Conservation (phyloP, 2,329 filamentous ascomycete genomes). For the Neurospora crassa region DNA sequence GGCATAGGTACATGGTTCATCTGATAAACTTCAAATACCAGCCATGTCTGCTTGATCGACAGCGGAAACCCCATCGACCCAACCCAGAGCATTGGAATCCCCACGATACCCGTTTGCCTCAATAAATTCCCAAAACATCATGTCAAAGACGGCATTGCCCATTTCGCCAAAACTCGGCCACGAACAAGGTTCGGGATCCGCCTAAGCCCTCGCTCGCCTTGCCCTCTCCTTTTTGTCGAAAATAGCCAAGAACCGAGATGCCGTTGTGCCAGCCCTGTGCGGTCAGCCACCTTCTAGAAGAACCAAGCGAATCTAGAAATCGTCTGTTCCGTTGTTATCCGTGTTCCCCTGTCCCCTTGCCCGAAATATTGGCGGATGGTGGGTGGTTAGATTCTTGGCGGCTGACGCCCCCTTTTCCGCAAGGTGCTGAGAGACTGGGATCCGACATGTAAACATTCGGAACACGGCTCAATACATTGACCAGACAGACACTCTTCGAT, state of each 20-base stretch:
- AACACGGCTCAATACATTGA: background rate
- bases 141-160: background rate
- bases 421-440: background rate
- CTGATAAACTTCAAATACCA: background rate
- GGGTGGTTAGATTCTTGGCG: background rate
- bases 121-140: too few relatives aligned
- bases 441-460: background rate
- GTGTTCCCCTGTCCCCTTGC: background rate
- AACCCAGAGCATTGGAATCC: background rate
- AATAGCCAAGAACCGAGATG: background rate
- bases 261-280: background rate
- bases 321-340: background rate
- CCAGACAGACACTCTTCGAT: background rate
- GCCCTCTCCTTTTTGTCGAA: background rate
- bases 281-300: background rate
- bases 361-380: background rate
- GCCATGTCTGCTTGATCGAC: background rate
- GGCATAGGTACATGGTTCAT: background rate
- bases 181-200: background rate
- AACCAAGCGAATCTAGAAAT: background rate
- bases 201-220: background rate
- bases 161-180: background rate
- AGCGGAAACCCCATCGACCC: background rate
- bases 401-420: background rate
- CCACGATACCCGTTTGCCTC: background rate